Evolutionary conservation across 1,139 yeast genomes (phyloP), one percentile per base, ranked within the genome.

Genomic region (Hanseniaspora sp.): DNA sequence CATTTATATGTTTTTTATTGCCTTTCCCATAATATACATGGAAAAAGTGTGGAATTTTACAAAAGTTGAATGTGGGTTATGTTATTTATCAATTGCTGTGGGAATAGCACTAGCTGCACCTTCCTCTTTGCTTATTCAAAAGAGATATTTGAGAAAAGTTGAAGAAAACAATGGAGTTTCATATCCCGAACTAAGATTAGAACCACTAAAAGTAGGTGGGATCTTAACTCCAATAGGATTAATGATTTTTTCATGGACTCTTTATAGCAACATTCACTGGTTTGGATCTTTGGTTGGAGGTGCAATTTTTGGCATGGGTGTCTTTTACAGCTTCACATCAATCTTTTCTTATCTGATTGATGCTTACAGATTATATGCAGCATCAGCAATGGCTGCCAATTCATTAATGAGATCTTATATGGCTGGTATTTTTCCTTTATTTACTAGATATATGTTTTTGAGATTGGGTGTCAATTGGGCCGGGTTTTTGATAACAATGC

Each of bases 361-460:
- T 64, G 77, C 83, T 0, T 83, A 81, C 64, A 71, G 77, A 34
- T 69, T 71, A 30, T 79, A 75, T 58, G 80, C 88, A 11, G 95
- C 95, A 0, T 80, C 88, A 11, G 94, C 88, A 0, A 74, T 86
- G 66, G 95, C 94, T 6, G 88, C 90, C 11, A 85, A 82, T 64
- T 80, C 86, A 37, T 75, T 86, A 58, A 70, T 82, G 55, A 74
- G 95, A 63, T 81, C 85, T 55, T 62, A 77, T 2, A 71, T 83
- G 70, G 87, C 88, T 5, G 84, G 86, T 7, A 78, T 83, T 0
- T 85, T 87, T 69, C 95, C 95, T 1, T 69, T 86, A 42, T 86
- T 86, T 66, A 79, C 83, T 1, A 71, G 77, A 29, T 77, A 77
- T 56, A 70, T 84, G 72, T 81, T 75, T 64, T 63, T 67, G 49